Conservation (phyloP, 1,284 basidiomycete species). For the Fomitopsis schrenkii region DNA sequence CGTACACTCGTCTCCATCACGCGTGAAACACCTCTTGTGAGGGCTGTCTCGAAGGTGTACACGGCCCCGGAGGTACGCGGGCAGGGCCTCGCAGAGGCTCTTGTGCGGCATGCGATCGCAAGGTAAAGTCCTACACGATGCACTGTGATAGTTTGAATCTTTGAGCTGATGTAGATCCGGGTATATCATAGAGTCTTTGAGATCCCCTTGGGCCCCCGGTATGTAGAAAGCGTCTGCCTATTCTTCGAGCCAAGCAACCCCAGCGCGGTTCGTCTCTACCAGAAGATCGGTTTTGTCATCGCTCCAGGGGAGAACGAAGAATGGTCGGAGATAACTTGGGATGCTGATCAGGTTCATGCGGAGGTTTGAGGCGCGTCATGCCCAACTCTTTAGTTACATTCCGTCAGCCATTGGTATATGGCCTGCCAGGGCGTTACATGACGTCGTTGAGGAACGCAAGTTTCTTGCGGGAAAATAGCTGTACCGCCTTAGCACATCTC, state of each 20-base stretch:
- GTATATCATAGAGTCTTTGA: not conserved
- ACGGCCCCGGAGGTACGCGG: not conserved
- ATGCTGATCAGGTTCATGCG: not conserved
- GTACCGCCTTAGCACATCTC: too few relatives aligned
- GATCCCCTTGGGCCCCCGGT: too few relatives aligned
- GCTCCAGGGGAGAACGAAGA: not conserved
- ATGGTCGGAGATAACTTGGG: not conserved
- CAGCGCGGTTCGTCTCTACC: not conserved
- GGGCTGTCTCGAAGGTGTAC: not conserved
- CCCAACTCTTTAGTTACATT: too few relatives aligned
- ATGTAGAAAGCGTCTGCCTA: not conserved
- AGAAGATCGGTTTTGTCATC: not conserved
- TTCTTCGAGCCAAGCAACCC: not conserved
- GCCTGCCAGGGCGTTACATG: too few relatives aligned
- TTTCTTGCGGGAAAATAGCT: too few relatives aligned
- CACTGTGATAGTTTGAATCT: not conserved
- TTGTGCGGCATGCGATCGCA: not conserved
- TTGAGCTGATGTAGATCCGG: not conserved
- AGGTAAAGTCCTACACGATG: not conserved
- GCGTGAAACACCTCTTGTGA: not conserved
- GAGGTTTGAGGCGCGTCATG: too few relatives aligned
- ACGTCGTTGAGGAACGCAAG: too few relatives aligned
- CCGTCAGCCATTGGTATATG: too few relatives aligned
- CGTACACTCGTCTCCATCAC: not conserved
- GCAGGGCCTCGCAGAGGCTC: not conserved